Evolutionary conservation across 2,329 filamentous ascomycete species (phyloP).

Genomic region (Chalaropsis ovoidea): DNA sequence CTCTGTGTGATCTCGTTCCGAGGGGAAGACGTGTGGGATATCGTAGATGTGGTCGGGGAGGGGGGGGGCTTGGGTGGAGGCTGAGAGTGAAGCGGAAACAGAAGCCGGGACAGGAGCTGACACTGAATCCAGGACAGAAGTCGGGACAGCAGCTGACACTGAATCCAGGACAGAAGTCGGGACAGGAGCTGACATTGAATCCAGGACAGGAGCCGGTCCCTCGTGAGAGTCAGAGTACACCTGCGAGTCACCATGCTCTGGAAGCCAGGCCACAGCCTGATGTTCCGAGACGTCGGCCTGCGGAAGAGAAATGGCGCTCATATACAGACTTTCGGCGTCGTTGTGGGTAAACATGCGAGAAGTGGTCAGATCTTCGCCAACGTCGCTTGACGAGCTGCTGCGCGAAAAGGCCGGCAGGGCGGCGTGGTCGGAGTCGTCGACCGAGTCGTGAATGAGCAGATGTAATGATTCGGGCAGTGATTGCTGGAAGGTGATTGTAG

Average conservation of each 20-base stretch:
- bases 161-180: background rate
- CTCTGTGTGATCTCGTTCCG: background rate
- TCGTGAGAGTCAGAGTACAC: background rate
- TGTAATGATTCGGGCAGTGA: constrained; percentile 16
- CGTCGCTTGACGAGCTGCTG: constrained; percentile 27
- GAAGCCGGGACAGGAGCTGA: background rate
- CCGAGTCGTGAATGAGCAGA: constrained; percentile 16
- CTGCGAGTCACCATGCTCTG: background rate
- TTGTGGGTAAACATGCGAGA: constrained; percentile 69
- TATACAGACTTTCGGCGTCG: constrained; percentile 78
- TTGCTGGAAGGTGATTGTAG: constrained; percentile 4
- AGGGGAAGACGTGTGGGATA: background rate
- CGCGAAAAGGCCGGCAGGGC: constrained; percentile 4
- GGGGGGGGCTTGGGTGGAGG: background rate
- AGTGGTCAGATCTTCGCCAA: constrained; percentile 44
- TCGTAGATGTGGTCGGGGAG: background rate
- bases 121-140: background rate
- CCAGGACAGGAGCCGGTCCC: background rate
- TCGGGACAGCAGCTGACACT: background rate
- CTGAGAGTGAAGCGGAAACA: background rate
- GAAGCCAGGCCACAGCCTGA: background rate
- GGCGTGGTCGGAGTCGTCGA: constrained; percentile 3
- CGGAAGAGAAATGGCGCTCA: constrained; percentile 56
- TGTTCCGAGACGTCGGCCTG: constrained; percentile 27
- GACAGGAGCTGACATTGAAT: background rate